Base-by-base conservation (phyloP, 2,329 filamentous ascomycete species). In the Fusarium sp. region DNA sequence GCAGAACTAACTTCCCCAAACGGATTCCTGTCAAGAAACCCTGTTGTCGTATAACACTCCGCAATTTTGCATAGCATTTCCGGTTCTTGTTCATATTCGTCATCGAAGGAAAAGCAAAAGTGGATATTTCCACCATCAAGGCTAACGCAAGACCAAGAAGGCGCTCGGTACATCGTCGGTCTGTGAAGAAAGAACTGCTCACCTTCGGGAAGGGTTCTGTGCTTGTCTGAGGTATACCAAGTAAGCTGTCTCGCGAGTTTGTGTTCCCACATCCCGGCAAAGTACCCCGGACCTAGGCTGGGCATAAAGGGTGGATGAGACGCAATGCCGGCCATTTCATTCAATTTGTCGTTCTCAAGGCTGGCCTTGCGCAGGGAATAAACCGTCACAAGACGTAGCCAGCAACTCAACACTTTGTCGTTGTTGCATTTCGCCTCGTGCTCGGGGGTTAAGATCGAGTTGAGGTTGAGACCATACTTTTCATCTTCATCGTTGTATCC, bases 121-220 rank as follows among this genome's bases (percentile, higher is more conserved):
- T 13, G 4, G 20, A 55, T 48, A 14, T 22, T 13, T 10, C 40
- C 52, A 5, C 52, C 52, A 15, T 55, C 52, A 1, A 55, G 14
- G 14, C 40, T 48, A 4, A 22, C 52, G 40, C 40, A 55, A 0
- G 52, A 55, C 52, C 52, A 55, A 5, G 52, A 55, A 7, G 52
- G 52, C 2, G 40, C 52, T 7, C 40, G 31, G 6, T 48, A 55
- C 10, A n/a, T 10, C 5, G 17, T 48, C 18, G 40, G 40, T 2
- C 28, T 20, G 3, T 46, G 14, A 1, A 43, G 46, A 3, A 15
- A 11, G 3, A 38, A 24, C 8, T 2, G 26, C 11, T 31, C 22
- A 9, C 22, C n/a, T 6, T 28, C 9, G 5, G 40, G 31, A 0
- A 55, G 14, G 6, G 17, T 55, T n/a, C n/a, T 20, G 11, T 48